These are phyloP conservation scores for Wickerhamomyces chambardii DNA, from an alignment of 805 yeast genomes.

Conservation along the genomic window DNA sequence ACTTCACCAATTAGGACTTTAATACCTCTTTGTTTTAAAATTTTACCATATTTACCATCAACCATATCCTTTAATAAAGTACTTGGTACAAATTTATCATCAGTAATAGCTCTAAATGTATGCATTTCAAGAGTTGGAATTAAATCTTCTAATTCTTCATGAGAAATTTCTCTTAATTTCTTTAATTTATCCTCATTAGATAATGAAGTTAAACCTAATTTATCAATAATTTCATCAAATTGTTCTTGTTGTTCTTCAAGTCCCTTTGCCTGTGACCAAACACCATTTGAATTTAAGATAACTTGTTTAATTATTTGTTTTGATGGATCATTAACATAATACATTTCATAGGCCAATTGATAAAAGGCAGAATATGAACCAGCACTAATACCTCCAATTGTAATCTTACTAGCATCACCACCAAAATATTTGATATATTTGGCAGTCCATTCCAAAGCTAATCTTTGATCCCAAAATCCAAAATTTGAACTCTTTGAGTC, in stretches of 20 bases:
- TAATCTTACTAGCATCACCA: conserved; percentile 32
- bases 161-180: conserved; percentile 12
- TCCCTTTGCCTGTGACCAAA: conserved; percentile 29
- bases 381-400: conserved; percentile 38
- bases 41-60: conserved; percentile 19
- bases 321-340: conserved; percentile 24
- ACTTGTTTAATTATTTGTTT: conserved; percentile 29
- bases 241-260: conserved; percentile 24
- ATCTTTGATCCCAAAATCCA: conserved; percentile 38
- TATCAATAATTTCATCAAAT: conserved; percentile 24
- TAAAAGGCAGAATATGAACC: conserved; percentile 34
- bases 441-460: conserved; percentile 37
- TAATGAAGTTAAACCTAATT: conserved; percentile 11
- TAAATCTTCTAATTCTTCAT: conserved; percentile 12
- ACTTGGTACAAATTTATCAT: conserved; percentile 25
- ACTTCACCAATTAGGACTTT: conserved; percentile 25
- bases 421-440: conserved; percentile 33
- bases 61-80: conserved; percentile 21
- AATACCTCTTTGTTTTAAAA: conserved; percentile 11
- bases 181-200: conserved; percentile 13
- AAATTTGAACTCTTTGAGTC: conserved; percentile 24
- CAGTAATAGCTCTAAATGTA: conserved; percentile 32
- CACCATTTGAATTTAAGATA: conserved; percentile 26
- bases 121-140: conserved; percentile 18
- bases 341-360: conserved; percentile 32